Percentiles rank a stretch among this genome's conserved stretches.
Conservation (phyloP, 2,329 filamentous ascomycete species). For the Botryotinia narcissicola region DNA sequence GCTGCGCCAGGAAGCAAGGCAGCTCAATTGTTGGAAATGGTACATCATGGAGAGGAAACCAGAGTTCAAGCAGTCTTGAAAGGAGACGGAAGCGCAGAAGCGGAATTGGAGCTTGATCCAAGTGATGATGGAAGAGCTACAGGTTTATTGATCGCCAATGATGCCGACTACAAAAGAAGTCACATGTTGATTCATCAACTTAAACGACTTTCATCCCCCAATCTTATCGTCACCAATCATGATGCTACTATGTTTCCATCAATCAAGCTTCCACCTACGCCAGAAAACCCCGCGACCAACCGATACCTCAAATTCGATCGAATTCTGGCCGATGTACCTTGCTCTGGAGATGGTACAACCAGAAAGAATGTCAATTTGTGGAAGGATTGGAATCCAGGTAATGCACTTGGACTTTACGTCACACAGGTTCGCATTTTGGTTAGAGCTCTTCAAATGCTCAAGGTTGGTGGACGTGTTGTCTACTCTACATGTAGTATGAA, state of each 20-base stretch:
- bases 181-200: slow-evolving; percentile 98
- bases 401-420: slow-evolving; percentile 79
- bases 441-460: slow-evolving; percentile 90
- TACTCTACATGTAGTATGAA: slow-evolving; percentile 99
- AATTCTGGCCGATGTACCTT: slow-evolving; percentile 94
- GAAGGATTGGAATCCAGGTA: slow-evolving; percentile 90
- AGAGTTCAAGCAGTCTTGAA: slow-evolving; percentile 68
- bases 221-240: slow-evolving; percentile 95
- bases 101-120: slow-evolving; percentile 53
- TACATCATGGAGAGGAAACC: slow-evolving; percentile 89
- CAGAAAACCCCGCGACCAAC: slow-evolving; percentile 53
- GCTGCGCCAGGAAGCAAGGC: slow-evolving; percentile 97
- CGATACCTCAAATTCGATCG: slow-evolving; percentile 94
- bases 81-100: slow-evolving; percentile 42
- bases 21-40: slow-evolving; percentile 89
- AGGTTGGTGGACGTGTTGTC: slow-evolving; percentile 88
- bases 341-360: slow-evolving; percentile 89
- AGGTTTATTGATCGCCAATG: slow-evolving; percentile 90
- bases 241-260: slow-evolving; percentile 95
- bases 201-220: slow-evolving; percentile 93
- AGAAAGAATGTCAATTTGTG: slow-evolving; percentile 93
- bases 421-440: slow-evolving; percentile 90
- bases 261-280: slow-evolving; percentile 71
- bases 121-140: slow-evolving; percentile 83
- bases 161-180: slow-evolving; percentile 92